These are phyloP conservation scores for Moelleriella libera DNA, from an alignment of 2,329 filamentous ascomycete genomes.

Conservation along the genomic window DNA sequence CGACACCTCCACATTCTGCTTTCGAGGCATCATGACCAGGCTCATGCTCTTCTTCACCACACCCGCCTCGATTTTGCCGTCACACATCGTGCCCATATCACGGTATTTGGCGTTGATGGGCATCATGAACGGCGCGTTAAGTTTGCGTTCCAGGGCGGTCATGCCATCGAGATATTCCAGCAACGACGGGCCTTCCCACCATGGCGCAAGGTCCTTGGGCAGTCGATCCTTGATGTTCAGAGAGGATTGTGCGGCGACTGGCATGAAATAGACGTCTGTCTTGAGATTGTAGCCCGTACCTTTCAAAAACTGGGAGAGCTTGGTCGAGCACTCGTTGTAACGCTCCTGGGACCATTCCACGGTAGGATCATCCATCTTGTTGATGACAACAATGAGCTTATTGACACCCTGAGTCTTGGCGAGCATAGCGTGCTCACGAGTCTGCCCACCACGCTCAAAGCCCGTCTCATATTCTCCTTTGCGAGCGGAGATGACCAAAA, in stretches of 20 bases:
- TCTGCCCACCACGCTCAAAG: slow-evolving; percentile 92
- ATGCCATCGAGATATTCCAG: slow-evolving; percentile 93
- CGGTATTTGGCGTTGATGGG: slow-evolving; percentile 90
- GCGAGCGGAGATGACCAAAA: slow-evolving; percentile 87
- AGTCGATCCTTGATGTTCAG: slow-evolving; percentile 82
- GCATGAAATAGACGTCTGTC: slow-evolving; percentile 89
- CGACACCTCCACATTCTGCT: slow-evolving; percentile 63
- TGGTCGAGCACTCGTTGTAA: slow-evolving; percentile 85
- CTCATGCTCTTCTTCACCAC: slow-evolving; percentile 80
- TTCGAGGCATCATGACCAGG: slow-evolving; percentile 93
- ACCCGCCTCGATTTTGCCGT: slow-evolving; percentile 93
- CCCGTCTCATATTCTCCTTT: slow-evolving; percentile 99
- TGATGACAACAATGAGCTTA: slow-evolving; percentile 87
- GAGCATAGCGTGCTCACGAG: slow-evolving; percentile 91
- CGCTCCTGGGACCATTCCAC: slow-evolving; percentile 91
- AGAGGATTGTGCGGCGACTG: slow-evolving; percentile 78
- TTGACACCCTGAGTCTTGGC: slow-evolving; percentile 98
- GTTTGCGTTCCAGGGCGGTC: slow-evolving; percentile 83
- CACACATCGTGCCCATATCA: slow-evolving; percentile 93
- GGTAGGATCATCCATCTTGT: slow-evolving; percentile 98
- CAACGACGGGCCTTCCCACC: slow-evolving; percentile 81
- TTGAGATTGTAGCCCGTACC: slow-evolving; percentile 89
- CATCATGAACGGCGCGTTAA: slow-evolving; percentile 99
- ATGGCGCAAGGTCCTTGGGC: slow-evolving; percentile 59
- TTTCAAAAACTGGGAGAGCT: slow-evolving; percentile 79